Percentiles rank a stretch among this genome's conserved stretches.
Conservation (phyloP, 345 rosid genomes). For the Trapa bicornis region DNA sequence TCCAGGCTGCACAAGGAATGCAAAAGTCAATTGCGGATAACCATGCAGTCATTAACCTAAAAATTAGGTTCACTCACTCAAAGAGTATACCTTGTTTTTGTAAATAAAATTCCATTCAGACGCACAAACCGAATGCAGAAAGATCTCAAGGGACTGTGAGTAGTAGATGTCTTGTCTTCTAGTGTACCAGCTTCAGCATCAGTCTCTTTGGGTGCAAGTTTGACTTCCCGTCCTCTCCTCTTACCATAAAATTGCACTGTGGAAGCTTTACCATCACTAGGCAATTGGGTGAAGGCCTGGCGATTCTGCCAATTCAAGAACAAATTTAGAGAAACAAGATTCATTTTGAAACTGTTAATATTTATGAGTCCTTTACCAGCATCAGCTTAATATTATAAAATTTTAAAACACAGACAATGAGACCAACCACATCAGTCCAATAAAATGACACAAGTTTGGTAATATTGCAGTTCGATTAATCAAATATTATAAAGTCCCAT, state of each 20-base stretch:
- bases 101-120: slow-evolving; percentile 81
- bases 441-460: not conserved
- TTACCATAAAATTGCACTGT: slow-evolving; percentile 26
- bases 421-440: not conserved
- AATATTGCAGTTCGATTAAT: not conserved
- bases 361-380: not conserved
- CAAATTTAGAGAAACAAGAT: not conserved
- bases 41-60: not conserved
- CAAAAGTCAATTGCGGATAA: not conserved
- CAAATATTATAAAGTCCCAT: not conserved
- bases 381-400: too few species aligned
- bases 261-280: slow-evolving; percentile 31
- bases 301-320: slow-evolving; percentile 12
- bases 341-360: not conserved
- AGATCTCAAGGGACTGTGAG: slow-evolving; percentile 39
- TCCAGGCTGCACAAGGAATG: slow-evolving; percentile 51
- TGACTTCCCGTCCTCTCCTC: slow-evolving; percentile 55
- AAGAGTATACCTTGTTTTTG: slow-evolving; percentile 64
- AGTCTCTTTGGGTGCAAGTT: slow-evolving; percentile 31
- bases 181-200: slow-evolving; percentile 29
- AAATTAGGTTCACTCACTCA: not conserved
- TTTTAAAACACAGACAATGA: not conserved
- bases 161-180: slow-evolving; percentile 31
- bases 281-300: slow-evolving; percentile 48
- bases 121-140: slow-evolving; percentile 79